Conservation (phyloP, 768 basidiomycete species). For the Leccinellum albellum region DNA sequence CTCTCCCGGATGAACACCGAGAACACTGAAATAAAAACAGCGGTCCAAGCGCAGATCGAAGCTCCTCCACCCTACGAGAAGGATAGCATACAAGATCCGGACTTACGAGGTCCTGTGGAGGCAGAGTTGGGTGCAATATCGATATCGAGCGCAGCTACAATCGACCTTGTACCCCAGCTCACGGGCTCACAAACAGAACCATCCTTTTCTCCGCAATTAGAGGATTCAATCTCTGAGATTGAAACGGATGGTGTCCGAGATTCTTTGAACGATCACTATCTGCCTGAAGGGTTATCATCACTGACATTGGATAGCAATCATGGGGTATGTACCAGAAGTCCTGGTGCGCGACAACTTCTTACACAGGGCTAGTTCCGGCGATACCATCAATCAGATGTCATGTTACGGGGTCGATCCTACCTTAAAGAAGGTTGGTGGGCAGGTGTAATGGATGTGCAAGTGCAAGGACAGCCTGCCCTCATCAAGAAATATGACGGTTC, state of each 20-base stretch:
- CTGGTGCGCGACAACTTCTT: neutral
- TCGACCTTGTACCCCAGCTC: slow-evolving; percentile 2
- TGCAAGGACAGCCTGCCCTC: slow-evolving; percentile 37
- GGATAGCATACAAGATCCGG: neutral
- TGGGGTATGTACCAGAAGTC: slow-evolving; percentile 26
- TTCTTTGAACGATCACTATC: slow-evolving; percentile 19
- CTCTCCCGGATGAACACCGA: slow-evolving; percentile 7
- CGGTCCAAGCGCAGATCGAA: neutral
- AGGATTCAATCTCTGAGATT: slow-evolving; percentile 21
- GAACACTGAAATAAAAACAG: neutral
- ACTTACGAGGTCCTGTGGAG: neutral
- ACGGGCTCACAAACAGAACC: neutral
- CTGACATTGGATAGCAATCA: slow-evolving; percentile 27
- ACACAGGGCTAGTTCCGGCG: slow-evolving; percentile 38
- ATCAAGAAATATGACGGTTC: slow-evolving; percentile 45
- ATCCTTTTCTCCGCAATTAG: neutral
- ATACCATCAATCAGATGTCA: slow-evolving; percentile 49
- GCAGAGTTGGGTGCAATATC: neutral
- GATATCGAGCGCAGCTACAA: neutral
- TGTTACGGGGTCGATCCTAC: slow-evolving; percentile 33
- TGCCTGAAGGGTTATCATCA: slow-evolving; percentile 20
- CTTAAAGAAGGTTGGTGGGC: slow-evolving; percentile 48
- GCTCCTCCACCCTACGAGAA: slow-evolving; percentile 23
- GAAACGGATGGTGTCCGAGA: slow-evolving; percentile 12
- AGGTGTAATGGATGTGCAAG: slow-evolving; percentile 39